These are phyloP conservation scores for Fraxinus platypoda DNA, from an alignment of 305 asterid species.

Conservation along the genomic window DNA sequence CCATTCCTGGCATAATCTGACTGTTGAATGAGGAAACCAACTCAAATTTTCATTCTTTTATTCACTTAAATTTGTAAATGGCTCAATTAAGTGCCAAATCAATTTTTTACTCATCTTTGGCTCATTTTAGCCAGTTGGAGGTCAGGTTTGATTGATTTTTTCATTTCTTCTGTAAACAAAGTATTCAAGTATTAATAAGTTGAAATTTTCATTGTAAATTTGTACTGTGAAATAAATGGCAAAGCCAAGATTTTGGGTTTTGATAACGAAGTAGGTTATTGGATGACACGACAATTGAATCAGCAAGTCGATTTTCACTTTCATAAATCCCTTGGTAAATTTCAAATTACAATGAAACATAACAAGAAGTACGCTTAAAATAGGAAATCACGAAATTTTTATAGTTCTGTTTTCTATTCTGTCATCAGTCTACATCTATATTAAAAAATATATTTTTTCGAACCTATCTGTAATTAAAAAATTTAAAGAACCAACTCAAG, in stretches of 20 bases:
- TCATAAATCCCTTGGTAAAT: no score
- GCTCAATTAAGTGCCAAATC: background rate
- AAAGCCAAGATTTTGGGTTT: background rate
- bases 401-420: no score
- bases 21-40: background rate
- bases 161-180: background rate
- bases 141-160: background rate
- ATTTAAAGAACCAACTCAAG: background rate
- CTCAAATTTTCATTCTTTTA: background rate
- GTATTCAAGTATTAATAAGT: background rate
- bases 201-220: background rate
- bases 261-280: background rate
- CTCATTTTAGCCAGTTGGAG: background rate
- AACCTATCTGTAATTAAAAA: no score
- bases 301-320: no score
- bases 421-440: no score
- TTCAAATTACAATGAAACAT: no score
- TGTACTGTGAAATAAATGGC: background rate
- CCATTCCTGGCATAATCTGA: background rate
- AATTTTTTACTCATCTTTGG: background rate
- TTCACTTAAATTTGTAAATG: background rate
- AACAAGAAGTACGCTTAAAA: no score
- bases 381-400: no score
- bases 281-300: background rate
- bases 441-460: no score